Evolutionary conservation across 805 yeast species (phyloP).

Genomic region (Candida xiaguanensis): DNA sequence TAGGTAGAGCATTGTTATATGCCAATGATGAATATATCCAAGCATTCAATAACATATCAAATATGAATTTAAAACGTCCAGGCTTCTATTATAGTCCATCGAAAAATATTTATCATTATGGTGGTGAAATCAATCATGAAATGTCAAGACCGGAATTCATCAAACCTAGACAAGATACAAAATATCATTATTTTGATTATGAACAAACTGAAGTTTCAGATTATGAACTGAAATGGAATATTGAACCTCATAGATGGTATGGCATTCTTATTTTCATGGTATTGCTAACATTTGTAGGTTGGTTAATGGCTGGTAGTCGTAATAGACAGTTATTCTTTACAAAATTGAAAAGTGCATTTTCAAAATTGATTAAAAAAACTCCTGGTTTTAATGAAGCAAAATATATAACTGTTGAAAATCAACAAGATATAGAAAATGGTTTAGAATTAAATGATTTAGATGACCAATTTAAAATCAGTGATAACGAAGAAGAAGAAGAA

Average conservation of each 20-base stretch:
- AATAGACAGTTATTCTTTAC: constrained; percentile 14
- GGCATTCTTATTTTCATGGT: constrained; percentile 30
- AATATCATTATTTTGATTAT: constrained; percentile 26
- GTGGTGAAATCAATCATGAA: constrained; percentile 48
- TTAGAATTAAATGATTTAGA: constrained; percentile 10
- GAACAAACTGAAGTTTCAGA: constrained; percentile 27
- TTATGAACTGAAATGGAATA: constrained; percentile 37
- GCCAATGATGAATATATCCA: constrained; percentile 51
- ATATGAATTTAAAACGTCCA: constrained; percentile 19
- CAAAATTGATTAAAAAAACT: background rate
- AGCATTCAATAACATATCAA: constrained; percentile 31
- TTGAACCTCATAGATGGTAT: constrained; percentile 42
- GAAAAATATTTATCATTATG: constrained; percentile 44
- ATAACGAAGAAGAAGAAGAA: constrained; percentile 15
- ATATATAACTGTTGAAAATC: constrained; percentile 1
- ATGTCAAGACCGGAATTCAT: constrained; percentile 41
- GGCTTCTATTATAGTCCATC: constrained; percentile 51
- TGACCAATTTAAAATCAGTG: constrained; percentile 16
- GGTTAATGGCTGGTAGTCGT: constrained; percentile 32
- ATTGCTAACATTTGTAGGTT: constrained; percentile 21
- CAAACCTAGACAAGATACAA: constrained; percentile 13
- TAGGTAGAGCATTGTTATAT: constrained; percentile 60
- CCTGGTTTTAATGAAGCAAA: constrained; percentile 10
- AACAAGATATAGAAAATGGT: constrained; percentile 7
- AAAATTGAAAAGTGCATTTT: constrained; percentile 4